phyloP scores from a whole-genome alignment of 495 filamentous ascomycete genomes.

The Tuber calosporum region DNA sequence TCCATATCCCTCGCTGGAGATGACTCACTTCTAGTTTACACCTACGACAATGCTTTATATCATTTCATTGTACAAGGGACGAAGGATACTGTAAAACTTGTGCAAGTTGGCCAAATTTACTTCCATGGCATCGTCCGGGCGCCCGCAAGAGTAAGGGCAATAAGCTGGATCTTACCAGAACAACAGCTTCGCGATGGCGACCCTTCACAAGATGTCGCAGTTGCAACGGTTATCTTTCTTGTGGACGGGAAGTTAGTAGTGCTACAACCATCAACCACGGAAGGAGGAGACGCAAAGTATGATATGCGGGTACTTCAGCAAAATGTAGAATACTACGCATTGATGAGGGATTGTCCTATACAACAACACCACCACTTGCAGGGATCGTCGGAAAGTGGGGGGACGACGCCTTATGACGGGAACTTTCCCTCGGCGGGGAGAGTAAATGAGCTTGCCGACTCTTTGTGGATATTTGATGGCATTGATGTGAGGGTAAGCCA shows the following conservation, averaged over 20 bases:
- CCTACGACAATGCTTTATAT: conserved; percentile 89
- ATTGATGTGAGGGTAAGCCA: conserved; percentile 51
- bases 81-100: conserved; percentile 62
- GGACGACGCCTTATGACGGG: conserved; percentile 22
- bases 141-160: conserved; percentile 79
- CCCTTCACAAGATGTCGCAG: conserved; percentile 90
- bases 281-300: conserved; percentile 77
- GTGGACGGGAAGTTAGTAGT: conserved; percentile 95
- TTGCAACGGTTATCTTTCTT: conserved; percentile 85
- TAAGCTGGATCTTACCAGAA: conserved; percentile 94
- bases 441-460: conserved; percentile 64
- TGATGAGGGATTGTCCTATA: conserved; percentile 74
- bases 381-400: conserved; percentile 15
- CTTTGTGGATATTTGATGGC: conserved; percentile 91
- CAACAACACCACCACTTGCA: conserved; percentile 39
- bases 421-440: conserved; percentile 39
- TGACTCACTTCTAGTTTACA: conserved; percentile 92
- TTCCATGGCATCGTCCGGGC: conserved; percentile 94
- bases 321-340: conserved; percentile 87
- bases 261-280: conserved; percentile 72
- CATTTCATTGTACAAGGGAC: conserved; percentile 79
- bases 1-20: conserved; percentile 80
- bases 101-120: conserved; percentile 91
- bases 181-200: conserved; percentile 85
- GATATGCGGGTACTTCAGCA: conserved; percentile 96